These are phyloP conservation scores for Fusarium equiseti DNA, from an alignment of 2,329 filamentous ascomycete genomes.

Conservation along the genomic window DNA sequence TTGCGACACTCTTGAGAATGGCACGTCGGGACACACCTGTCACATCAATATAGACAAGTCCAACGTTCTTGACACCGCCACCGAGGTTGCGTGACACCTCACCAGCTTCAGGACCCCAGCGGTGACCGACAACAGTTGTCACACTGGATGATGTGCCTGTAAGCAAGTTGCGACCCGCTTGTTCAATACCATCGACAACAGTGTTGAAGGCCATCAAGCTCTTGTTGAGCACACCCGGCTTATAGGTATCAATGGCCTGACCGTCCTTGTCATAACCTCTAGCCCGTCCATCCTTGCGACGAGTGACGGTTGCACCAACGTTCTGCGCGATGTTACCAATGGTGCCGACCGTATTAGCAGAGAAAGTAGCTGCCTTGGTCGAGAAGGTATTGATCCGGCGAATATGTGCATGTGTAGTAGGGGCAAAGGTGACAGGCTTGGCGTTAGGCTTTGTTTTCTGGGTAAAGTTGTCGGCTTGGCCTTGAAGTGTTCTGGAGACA, in stretches of 20 bases:
- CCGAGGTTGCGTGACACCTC: slow-evolving; percentile 80
- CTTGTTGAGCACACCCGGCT: slow-evolving; percentile 94
- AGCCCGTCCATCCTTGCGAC: slow-evolving; percentile 63
- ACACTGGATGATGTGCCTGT: slow-evolving; percentile 81
- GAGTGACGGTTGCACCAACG: slow-evolving; percentile 78
- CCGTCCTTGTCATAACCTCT: slow-evolving; percentile 79
- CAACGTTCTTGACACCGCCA: slow-evolving; percentile 94
- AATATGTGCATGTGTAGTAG: slow-evolving; percentile 84
- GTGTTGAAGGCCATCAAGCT: slow-evolving; percentile 96
- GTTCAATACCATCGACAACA: slow-evolving; percentile 91
- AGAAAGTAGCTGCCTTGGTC: slow-evolving; percentile 80
- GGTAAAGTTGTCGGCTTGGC: slow-evolving; percentile 83
- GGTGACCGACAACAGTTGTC: slow-evolving; percentile 87
- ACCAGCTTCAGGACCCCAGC: slow-evolving; percentile 88
- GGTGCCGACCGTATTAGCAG: slow-evolving; percentile 86
- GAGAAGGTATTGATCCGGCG: slow-evolving; percentile 93
- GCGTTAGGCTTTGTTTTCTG: slow-evolving; percentile 80
- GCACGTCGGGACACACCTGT: slow-evolving; percentile 90
- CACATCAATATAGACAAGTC: slow-evolving; percentile 96
- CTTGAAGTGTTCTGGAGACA: slow-evolving; percentile 81
- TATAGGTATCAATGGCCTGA: slow-evolving; percentile 74
- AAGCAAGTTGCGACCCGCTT: slow-evolving; percentile 83
- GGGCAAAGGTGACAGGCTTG: slow-evolving; percentile 89
- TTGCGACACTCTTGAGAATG: slow-evolving; percentile 93
- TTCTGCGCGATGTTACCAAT: slow-evolving; percentile 90